A percentile compares a stretch with the other conserved stretches of the same genome.
phyloP scores from a whole-genome alignment of 2,329 filamentous ascomycete species.

The Aureobasidium sp. region DNA sequence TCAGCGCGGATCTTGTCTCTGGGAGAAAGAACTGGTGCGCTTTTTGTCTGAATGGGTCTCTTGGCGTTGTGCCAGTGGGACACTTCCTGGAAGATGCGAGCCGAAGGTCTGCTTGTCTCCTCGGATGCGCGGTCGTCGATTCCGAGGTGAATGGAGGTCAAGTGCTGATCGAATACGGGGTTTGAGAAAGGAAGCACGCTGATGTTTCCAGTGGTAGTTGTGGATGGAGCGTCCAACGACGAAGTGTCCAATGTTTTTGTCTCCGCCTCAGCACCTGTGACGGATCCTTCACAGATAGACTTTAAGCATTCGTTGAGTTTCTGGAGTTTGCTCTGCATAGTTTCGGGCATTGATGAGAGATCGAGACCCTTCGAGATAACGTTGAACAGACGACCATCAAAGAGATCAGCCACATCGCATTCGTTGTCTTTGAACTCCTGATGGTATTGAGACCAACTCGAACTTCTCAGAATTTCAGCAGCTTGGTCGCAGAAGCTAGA shows the following conservation, averaged over 20 bases:
- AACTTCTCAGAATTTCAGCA: constrained; percentile 31
- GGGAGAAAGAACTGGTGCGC: constrained; percentile 22
- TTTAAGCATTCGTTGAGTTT: not conserved
- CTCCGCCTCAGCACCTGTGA: not conserved
- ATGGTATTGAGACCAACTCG: constrained; percentile 31
- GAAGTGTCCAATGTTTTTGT: not conserved
- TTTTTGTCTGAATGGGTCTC: constrained; percentile 41
- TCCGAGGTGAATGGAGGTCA: constrained; percentile 37
- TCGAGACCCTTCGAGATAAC: constrained; percentile 17
- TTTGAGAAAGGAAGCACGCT: constrained; percentile 43
- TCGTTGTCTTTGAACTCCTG: constrained; percentile 10
- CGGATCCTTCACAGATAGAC: not conserved
- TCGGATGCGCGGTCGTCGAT: constrained; percentile 30
- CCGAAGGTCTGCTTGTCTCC: constrained; percentile 27
- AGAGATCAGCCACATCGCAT: constrained; percentile 47
- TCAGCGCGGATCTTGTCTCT: constrained; percentile 33
- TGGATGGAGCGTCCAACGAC: not conserved
- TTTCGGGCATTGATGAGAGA: not conserved
- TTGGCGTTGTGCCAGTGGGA: constrained; percentile 59
- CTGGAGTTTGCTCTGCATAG: not conserved
- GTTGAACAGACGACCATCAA: constrained; percentile 48
- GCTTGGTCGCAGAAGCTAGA: constrained; percentile 32
- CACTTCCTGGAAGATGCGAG: constrained; percentile 42
- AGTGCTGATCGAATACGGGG: constrained; percentile 41
- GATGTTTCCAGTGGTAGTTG: constrained; percentile 7